A percentile compares a stretch with the other conserved stretches of the same genome.
phyloP scores from a whole-genome alignment of 495 filamentous ascomycete species.

The Tuber calosporum region DNA sequence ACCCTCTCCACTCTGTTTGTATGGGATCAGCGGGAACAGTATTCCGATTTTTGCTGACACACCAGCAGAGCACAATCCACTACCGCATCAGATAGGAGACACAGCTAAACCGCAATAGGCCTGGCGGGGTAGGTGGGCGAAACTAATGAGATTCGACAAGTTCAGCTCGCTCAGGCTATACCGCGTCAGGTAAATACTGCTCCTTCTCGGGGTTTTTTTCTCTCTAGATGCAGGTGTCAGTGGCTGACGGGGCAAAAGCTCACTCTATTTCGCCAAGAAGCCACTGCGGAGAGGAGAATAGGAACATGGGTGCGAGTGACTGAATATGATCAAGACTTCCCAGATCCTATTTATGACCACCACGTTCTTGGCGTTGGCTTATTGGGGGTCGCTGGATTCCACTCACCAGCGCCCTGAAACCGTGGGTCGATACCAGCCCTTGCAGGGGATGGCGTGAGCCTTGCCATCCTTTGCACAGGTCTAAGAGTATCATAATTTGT shows the following conservation, averaged over 20 bases:
- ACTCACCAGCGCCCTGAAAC: not conserved
- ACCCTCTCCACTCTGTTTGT: too few relatives aligned
- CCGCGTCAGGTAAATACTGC: not conserved
- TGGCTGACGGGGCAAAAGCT: not conserved
- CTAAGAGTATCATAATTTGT: too few relatives aligned
- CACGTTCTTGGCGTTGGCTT: too few relatives aligned
- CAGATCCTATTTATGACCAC: not conserved
- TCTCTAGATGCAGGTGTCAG: not conserved
- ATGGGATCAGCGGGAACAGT: not conserved
- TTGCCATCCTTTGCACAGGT: not conserved
- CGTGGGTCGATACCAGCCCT: not conserved
- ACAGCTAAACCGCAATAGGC: not conserved
- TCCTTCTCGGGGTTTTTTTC: not conserved
- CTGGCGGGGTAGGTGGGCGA: not conserved
- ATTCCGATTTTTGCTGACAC: not conserved
- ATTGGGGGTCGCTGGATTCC: too few relatives aligned
- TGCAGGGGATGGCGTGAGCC: not conserved
- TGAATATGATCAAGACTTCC: not conserved
- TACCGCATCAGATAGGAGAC: not conserved
- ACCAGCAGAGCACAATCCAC: too few relatives aligned
- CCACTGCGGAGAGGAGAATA: not conserved
- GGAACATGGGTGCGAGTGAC: not conserved
- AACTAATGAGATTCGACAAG: not conserved
- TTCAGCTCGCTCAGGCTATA: not conserved
- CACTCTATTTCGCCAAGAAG: not conserved